Base-by-base conservation (phyloP, 805 yeast genomes). In the Wickerhamomyces bisporus region DNA sequence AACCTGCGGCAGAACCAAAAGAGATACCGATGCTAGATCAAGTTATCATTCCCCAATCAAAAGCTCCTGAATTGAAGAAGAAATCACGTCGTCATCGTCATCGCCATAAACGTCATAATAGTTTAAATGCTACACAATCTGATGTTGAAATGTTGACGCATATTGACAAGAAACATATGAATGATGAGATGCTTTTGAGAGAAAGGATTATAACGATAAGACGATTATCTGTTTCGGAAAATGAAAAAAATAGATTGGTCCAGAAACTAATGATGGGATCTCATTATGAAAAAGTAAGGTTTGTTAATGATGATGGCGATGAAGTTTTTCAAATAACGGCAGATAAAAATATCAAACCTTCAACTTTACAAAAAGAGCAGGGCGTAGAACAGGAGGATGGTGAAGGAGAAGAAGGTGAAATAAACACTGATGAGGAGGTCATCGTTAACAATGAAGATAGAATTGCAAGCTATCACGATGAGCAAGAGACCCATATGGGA, bases 211-310 rank as follows among this genome's bases (percentile, higher is more conserved):
- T 58, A 68, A 74, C 41, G 34, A 55, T 55, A 23, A 45, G 53
- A 35, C 41, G 42, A 17, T 36, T 53, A 4, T 42, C 47, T 3
- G 40, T 45, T 5, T 19, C 41, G n/a, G 60, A 55, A 16, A 47
- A 35, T 10, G 47, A 47, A 5, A 52, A 53, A 38, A 52, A 46
- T 29, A 43, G 50, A 32, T 39, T 81, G 41, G 76, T 79, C 14
- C 84, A 83, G 31, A 67, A 72, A 43, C 60, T 81, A 37, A 81
- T 81, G 87, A 78, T 81, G 74, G 77, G 81, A 7, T 75, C 83
- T 32, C 77, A 75, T 42, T 70, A 73, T 42, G 75, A 73, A 42
- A 75, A 71, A 44, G 54, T 68, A 25, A 61, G 62, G 55, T 49
- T 59, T 52, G 51, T 48, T 45, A 44, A 57, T 48, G 40, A 44